Base-by-base conservation (phyloP, 1,284 basidiomycete species). In the Wallemia mellicola region DNA sequence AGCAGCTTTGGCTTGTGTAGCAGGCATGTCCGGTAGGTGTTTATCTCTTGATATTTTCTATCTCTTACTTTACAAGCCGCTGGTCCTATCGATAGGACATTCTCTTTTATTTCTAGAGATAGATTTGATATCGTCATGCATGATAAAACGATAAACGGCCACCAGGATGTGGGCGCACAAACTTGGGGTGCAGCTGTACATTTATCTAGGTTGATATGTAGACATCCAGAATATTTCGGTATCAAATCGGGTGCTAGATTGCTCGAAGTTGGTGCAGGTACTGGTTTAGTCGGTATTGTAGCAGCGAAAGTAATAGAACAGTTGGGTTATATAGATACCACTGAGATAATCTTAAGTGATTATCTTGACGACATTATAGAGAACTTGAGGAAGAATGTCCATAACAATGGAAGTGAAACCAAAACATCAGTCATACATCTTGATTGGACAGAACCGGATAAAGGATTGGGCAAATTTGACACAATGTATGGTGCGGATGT, bases 111-210 rank as follows among this genome's bases (percentile, higher is more conserved):
- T n/a, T 58, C 9, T 38, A 58, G 2, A n/a, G 38, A n/a, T 28
- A 28, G 1, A 57, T 30, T 48, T 24, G 59, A 60, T 15, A 71
- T 87, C 17, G 70, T 75, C 33, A 66, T 91, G 32, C 79, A 75
- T 60, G 86, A 91, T 66, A 77, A 80, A 1, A 79, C 84, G 0
- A 73, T 88, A 57, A 76, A 79, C 30, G 80, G 82, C 60, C 82
- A 81, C 64, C 72, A 76, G 2, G 80, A 77, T 59, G 81, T 89
- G 22, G 88, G 87, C 3, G 81, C 86, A 22, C 86, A 91, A 69
- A 92, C 87, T 0, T 92, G 87, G 88, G 87, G 86, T 1, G 78
- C 79, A 2, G 82, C 85, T 0, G 86, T 83, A 63, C 77, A 91
- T 2, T 74, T 92, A 48, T 79, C 85, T 0, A 80, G 87, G 65